Conservation (phyloP, 352 stramenopile species). For the Phytophthora tubulina region DNA sequence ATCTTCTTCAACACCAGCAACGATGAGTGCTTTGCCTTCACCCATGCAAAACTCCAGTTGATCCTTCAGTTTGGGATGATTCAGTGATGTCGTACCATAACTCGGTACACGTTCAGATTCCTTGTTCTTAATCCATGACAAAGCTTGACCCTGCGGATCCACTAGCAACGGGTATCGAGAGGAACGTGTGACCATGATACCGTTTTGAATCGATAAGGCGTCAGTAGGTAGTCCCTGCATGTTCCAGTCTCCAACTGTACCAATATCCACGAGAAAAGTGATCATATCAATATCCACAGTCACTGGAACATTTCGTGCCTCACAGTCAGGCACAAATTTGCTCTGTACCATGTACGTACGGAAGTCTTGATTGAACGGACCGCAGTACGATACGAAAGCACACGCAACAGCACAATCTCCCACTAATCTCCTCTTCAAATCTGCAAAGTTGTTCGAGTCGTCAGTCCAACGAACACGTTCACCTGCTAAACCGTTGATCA, state of each 20-base stretch:
- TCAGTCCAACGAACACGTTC: slow-evolving; percentile 98
- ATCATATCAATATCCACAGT: slow-evolving; percentile 97
- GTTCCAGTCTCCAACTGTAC: slow-evolving; percentile 98
- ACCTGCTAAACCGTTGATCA: slow-evolving; percentile 97
- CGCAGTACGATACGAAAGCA: slow-evolving; percentile 98
- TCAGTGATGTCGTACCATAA: slow-evolving; percentile 96
- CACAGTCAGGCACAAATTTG: slow-evolving; percentile 97
- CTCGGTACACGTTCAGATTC: slow-evolving; percentile 94
- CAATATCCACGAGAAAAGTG: slow-evolving; percentile 97
- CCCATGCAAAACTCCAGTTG: slow-evolving; percentile 99
- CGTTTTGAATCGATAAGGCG: slow-evolving; percentile 98
- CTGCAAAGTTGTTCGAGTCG: slow-evolving; percentile 98
- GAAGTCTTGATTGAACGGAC: slow-evolving; percentile 99
- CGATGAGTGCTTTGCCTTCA: slow-evolving; percentile 95
- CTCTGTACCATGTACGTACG: slow-evolving; percentile 96
- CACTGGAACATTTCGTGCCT: slow-evolving; percentile 92
- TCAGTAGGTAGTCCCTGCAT: slow-evolving; percentile 98
- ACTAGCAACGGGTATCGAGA: slow-evolving; percentile 97
- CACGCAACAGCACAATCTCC: slow-evolving; percentile 97
- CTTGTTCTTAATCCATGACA: slow-evolving; percentile 98
- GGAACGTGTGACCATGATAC: slow-evolving; percentile 98
- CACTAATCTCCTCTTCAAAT: slow-evolving; percentile 96
- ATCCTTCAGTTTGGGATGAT: slow-evolving; percentile 97
- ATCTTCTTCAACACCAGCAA: slow-evolving; percentile 97
- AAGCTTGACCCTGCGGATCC: slow-evolving; percentile 97